Evolutionary conservation across 352 stramenopile species (phyloP).

Genomic region (Aphanomyces invadans): DNA sequence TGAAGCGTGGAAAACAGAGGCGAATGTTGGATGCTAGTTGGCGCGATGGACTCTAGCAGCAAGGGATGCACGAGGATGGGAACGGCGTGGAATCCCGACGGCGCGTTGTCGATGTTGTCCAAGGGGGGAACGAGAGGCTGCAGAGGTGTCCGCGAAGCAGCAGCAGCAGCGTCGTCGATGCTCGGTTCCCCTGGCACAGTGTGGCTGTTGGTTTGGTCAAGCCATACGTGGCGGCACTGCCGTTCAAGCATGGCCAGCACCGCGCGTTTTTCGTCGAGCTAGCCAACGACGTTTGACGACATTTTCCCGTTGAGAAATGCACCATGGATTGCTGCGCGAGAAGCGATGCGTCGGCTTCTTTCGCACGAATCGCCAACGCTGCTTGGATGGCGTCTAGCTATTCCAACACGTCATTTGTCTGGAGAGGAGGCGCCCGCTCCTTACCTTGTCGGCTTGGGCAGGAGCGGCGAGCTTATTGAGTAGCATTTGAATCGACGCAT

Average conservation of each 20-base stretch:
- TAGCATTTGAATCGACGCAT: not conserved
- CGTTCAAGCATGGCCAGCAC: not conserved
- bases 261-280: not conserved
- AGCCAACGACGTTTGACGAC: no score
- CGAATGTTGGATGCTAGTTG: not conserved
- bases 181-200: not conserved
- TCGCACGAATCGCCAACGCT: not conserved
- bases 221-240: not conserved
- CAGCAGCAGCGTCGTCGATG: not conserved
- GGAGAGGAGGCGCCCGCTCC: not conserved
- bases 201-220: not conserved
- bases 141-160: no score
- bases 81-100: no score
- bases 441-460: not conserved
- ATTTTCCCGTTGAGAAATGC: no score
- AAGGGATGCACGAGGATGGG: not conserved
- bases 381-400: constrained; percentile 7
- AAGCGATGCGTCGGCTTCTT: not conserved
- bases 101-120: no score
- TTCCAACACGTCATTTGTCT: not conserved
- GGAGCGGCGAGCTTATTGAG: not conserved
- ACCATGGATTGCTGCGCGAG: not conserved
- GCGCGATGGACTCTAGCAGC: not conserved
- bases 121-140: not conserved
- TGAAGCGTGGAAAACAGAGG: not conserved